Conservation (phyloP, 2,329 filamentous ascomycete species). For the Aspergillus brunneoviolaceus region DNA sequence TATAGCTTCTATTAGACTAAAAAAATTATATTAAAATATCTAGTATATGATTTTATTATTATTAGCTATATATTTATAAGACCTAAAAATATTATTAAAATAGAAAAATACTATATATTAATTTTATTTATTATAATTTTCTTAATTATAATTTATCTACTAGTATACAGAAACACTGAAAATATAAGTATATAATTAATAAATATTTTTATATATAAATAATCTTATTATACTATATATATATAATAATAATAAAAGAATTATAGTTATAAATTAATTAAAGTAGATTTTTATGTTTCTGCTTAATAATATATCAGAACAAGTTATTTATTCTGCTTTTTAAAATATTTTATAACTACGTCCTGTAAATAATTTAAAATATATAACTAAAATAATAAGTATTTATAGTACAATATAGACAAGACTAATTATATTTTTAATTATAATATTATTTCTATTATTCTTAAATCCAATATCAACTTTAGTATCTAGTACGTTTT, state of each 20-base stretch:
- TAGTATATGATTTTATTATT: neutral
- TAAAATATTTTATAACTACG: neutral
- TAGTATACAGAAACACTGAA: neutral
- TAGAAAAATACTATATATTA: neutral
- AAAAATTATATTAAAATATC: neutral
- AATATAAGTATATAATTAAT: neutral
- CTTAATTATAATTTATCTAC: neutral
- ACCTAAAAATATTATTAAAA: neutral
- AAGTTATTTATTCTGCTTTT: neutral
- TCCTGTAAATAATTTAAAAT: neutral
- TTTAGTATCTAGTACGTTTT: too few species aligned
- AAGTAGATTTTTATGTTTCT: too few species aligned
- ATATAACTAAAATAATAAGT: neutral
- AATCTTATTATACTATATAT: too few species aligned
- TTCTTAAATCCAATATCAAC: too few species aligned
- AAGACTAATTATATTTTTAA: neutral
- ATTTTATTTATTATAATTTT: neutral
- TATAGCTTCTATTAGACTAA: too few species aligned
- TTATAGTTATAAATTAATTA: too few species aligned
- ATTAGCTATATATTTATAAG: neutral
- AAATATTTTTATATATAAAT: neutral
- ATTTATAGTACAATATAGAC: neutral
- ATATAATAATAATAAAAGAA: too few species aligned
- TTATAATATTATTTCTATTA: neutral
- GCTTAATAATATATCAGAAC: too few species aligned